Evolutionary conservation across 2,329 filamentous ascomycete species (phyloP), one percentile per base, ranked within the genome.

Genomic region (Lasiodiplodia gonubiensis): DNA sequence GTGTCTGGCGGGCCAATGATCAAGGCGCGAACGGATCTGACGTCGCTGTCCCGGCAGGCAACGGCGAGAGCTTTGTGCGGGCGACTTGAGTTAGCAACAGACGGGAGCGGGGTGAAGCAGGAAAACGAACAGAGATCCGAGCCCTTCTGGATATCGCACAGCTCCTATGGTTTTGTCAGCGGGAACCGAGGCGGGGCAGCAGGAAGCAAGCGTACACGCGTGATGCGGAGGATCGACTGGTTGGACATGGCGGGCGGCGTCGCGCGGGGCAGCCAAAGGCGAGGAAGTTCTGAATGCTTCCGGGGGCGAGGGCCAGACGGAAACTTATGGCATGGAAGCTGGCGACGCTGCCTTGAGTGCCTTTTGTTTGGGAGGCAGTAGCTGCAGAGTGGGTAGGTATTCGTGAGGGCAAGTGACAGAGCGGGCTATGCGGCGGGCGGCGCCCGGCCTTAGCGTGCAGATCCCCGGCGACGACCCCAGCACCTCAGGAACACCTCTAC

Each of bases 1-100:
- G 94, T 97, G 73, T 95, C 94, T 71, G 94, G 93, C 27, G 95
- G 94, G 0, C 95, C 95, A 71, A 98, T 88, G 74, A 98, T 94
- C 70, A 98, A 80, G 59, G 94, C 93, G 76, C 89, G 91, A 60
- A 98, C 90, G 76, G 92, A 91, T 66, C 94, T 91, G 69, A 98
- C 92, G 78, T 99, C 93, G 72, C 89, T 86, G 79, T 98, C 95
- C 63, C 91, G 86, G 76, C 92, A 97, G 67, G 92, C 91, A 59
- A 97, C 93, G 12, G 92, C 92, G 70, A 98, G 86, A 35, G 94
- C 92, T 94, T 48, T 23, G 23, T 59, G 37, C 23, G 21, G 23
- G 69, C 42, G 60, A 71, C 18, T 68, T 71, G 74, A 54, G 72
- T 71, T 63, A 73, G 65, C 37, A 69, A 21, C 10, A 49, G 60